Percentiles rank a stretch among this genome's conserved stretches.
These are phyloP conservation scores for Rhododendron vialii DNA, from an alignment of 148 eudicot genomes.

Conservation along the genomic window DNA sequence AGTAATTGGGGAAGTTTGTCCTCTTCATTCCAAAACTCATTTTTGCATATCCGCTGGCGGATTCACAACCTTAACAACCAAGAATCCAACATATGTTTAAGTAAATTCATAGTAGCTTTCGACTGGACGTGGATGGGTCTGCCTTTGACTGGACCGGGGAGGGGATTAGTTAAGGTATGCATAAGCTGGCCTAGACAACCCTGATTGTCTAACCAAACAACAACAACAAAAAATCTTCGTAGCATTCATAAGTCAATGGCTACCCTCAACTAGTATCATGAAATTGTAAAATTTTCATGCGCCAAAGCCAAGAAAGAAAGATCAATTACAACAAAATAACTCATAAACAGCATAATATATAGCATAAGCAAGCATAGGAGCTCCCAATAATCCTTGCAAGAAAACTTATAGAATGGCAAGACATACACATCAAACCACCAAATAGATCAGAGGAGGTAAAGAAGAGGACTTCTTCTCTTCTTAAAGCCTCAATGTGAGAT, in stretches of 20 bases:
- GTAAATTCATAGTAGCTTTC: neutral
- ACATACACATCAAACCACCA: neutral
- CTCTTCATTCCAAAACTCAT: neutral
- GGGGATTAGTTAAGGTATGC: neutral
- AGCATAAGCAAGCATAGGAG: neutral
- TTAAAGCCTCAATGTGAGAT: conserved; percentile 61
- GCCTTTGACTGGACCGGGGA: too few relatives aligned
- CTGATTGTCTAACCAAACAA: neutral
- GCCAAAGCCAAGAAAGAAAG: neutral
- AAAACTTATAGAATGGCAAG: neutral
- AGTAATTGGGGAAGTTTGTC: neutral
- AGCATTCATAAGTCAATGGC: neutral
- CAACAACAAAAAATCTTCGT: too few relatives aligned
- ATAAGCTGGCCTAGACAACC: too few relatives aligned
- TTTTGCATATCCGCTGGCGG: neutral
- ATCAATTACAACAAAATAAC: neutral
- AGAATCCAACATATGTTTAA: neutral
- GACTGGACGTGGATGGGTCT: neutral
- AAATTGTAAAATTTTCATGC: neutral
- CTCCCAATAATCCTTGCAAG: neutral
- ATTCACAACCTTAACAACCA: neutral
- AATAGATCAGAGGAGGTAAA: neutral
- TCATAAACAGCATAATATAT: neutral
- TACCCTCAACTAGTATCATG: neutral
- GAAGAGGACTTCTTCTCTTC: neutral